Base-by-base conservation (phyloP, 2,329 filamentous ascomycete genomes). In the Fusarium sublunatum region DNA sequence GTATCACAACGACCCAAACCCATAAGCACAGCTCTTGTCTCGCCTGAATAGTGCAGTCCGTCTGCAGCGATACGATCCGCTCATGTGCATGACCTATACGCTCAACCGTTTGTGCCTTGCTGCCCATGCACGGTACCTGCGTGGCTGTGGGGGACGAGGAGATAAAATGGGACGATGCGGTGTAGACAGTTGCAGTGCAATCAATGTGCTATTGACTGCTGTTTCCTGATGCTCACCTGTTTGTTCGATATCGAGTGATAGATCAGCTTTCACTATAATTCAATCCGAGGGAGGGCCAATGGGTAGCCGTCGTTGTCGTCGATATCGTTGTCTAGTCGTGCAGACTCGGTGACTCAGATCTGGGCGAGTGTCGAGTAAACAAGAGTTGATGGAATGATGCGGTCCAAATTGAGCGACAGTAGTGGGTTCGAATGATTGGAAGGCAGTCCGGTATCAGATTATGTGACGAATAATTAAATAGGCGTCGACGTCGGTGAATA, bases 301-400 rank as follows among this genome's bases (percentile, higher is more conserved):
- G 38, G 5, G 32, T 36, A 41, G 48, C 52, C 24, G 31, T 42
- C 15, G 35, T 34, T 45, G 29, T 44, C n/a, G 52, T 62, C 51
- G 57, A 53, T 55, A 32, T 64, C 43, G 61, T 65, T 50, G 53
- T 62, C 13, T 59, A 10, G 61, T 58, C 46, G 29, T 57, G 52
- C 38, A 41, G 52, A 58, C 49, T 24, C 35, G 31, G 38, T 47
- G 46, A 60, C 45, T 64, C 58, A 54, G 43, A 36, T 48, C 42
- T 58, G 51, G 58, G 53, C 53, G 36, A 63, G 36, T 46, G 41
- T 54, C 34, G 19, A 29, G 34, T 44, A 50, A 38, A 61, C 58
- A 51, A 58, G 48, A 53, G 40, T 45, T 40, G 45, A 65, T 56
- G 60, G 60, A 61, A 64, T 67, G 64, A 51, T 45, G 57, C 32